A percentile compares a stretch with the other conserved stretches of the same genome.
Conservation (phyloP, 78 protist genomes). For the Creolimax fragrantissima region DNA sequence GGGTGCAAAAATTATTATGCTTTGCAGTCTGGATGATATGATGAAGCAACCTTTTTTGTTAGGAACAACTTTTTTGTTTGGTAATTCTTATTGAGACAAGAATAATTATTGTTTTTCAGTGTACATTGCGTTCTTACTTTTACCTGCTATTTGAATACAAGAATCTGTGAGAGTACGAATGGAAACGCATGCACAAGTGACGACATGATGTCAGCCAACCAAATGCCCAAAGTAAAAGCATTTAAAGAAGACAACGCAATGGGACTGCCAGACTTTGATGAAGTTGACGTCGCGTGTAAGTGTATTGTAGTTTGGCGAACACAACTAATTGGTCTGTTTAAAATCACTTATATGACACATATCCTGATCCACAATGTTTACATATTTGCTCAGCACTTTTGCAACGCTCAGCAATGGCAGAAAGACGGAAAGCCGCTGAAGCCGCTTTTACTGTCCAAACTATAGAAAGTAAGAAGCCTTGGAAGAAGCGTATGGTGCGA, state of each 20-base stretch:
- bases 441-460: background rate
- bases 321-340: background rate
- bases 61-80: no score
- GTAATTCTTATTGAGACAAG: no score
- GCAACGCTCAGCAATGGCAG: background rate
- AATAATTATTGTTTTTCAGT: no score
- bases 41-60: no score
- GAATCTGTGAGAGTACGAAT: no score
- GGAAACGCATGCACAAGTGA: no score
- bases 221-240: background rate
- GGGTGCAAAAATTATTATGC: no score
- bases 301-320: background rate
- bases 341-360: background rate
- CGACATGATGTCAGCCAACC: no score
- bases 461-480: background rate
- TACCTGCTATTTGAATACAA: no score
- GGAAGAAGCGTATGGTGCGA: background rate
- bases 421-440: background rate
- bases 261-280: background rate
- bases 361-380: no score
- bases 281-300: background rate
- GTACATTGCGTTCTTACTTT: no score
- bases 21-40: no score
- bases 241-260: background rate
- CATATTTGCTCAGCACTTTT: background rate